A percentile compares a stretch with the other conserved stretches of the same genome.
Evolutionary conservation across 768 basidiomycete genomes (phyloP).

Genomic region (Hortiboletus campestris): DNA sequence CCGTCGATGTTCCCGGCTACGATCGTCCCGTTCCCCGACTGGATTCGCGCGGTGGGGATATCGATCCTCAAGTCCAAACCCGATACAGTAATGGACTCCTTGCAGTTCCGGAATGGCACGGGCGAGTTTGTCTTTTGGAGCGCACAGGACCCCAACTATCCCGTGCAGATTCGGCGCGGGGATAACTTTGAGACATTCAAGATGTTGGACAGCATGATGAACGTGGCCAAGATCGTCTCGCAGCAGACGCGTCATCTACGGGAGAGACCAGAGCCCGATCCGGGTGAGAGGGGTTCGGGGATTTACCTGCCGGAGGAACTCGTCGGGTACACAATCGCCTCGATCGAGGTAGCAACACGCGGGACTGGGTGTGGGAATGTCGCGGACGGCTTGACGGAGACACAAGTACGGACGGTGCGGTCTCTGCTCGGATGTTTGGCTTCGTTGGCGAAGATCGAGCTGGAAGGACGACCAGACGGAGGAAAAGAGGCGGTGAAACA

Average conservation of each 20-base stretch:
- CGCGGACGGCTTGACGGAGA: constrained; percentile 66
- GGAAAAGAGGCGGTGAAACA: constrained; percentile 76
- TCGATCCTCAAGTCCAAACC: constrained; percentile 84
- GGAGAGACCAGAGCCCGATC: constrained; percentile 70
- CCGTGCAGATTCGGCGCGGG: constrained; percentile 48
- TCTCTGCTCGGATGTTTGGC: constrained; percentile 70
- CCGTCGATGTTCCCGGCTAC: constrained; percentile 46
- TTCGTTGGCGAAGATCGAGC: constrained; percentile 63
- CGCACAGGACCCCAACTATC: constrained; percentile 74
- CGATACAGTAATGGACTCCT: constrained; percentile 64
- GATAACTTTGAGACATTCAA: constrained; percentile 62
- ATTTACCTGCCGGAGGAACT: constrained; percentile 92
- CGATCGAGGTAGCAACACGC: constrained; percentile 78
- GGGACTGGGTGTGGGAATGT: constrained; percentile 58
- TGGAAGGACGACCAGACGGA: constrained; percentile 69
- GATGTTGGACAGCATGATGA: constrained; percentile 87
- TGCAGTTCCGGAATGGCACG: constrained; percentile 77
- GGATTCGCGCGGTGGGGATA: constrained; percentile 88
- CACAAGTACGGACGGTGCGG: constrained; percentile 73
- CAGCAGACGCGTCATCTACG: constrained; percentile 83
- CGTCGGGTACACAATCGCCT: constrained; percentile 81
- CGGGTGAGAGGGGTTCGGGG: constrained; percentile 74
- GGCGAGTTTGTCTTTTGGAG: constrained; percentile 91
- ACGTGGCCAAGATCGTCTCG: constrained; percentile 73
- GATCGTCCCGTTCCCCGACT: constrained; percentile 71